Conservation (phyloP, 2,329 filamentous ascomycete species). For the Aspergillus japonicus region DNA sequence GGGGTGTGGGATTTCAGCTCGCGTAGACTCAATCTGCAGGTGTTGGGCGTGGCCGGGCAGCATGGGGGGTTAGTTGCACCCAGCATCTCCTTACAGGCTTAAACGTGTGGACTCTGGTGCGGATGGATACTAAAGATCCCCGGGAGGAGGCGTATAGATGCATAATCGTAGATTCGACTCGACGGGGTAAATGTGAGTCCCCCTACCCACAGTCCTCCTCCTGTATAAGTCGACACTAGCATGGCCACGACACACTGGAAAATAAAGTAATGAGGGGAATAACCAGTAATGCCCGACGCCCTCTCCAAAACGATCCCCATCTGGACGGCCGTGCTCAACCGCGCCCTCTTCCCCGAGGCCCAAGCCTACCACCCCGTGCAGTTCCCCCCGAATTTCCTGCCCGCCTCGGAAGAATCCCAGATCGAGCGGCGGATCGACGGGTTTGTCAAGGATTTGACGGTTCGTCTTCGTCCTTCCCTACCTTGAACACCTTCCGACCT, state of each 20-base stretch:
- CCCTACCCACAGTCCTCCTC: not conserved
- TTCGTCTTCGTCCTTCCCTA: conserved; percentile 10
- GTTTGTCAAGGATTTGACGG: conserved; percentile 54
- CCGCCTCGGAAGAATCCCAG: conserved; percentile 73
- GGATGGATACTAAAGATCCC: no score
- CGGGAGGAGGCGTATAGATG: conserved; percentile 38
- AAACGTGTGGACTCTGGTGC: no score
- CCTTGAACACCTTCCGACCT: no score
- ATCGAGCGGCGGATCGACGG: conserved; percentile 64
- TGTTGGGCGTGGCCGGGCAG: conserved; percentile 66
- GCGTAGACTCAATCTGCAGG: conserved; percentile 77
- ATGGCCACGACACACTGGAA: no score
- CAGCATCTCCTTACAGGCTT: no score
- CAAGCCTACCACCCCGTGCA: conserved; percentile 56
- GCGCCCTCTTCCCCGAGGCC: conserved; percentile 66
- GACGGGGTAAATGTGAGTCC: conserved; percentile 74
- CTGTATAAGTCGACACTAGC: no score
- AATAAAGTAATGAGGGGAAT: not conserved
- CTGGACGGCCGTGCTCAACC: conserved; percentile 87
- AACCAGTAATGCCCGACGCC: conserved; percentile 78
- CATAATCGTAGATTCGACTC: conserved; percentile 89
- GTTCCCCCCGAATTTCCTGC: conserved; percentile 70
- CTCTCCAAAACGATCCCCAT: conserved; percentile 90
- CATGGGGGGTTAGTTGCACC: conserved; percentile 72
- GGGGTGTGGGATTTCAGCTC: conserved; percentile 89